phyloP scores from a whole-genome alignment of 371 early-diverging fungal genomes.

The Circinella minor region DNA sequence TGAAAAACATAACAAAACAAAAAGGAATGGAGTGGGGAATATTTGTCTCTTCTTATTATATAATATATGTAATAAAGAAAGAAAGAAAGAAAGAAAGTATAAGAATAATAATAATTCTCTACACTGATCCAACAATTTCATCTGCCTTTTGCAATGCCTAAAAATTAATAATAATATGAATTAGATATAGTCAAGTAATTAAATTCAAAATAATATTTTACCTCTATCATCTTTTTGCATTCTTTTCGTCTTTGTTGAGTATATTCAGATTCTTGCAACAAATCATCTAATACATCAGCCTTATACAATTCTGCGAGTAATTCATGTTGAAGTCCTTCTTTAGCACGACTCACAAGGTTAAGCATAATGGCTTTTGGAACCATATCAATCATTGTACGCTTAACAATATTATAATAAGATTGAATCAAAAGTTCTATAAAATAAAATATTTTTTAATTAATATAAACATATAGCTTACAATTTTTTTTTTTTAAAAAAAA shows the following conservation, averaged over 20 bases:
- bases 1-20: too few species aligned
- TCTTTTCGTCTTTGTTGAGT: conserved; percentile 92
- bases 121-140: conserved; percentile 77
- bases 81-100: too few species aligned
- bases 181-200: not conserved
- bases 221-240: conserved; percentile 98
- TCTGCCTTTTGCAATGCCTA: conserved; percentile 92
- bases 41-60: too few species aligned
- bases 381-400: conserved; percentile 97
- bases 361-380: conserved; percentile 99
- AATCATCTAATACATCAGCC: conserved; percentile 88
- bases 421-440: conserved; percentile 84
- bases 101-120: conserved; percentile 9
- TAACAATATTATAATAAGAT: conserved; percentile 97
- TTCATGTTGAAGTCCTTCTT: conserved; percentile 95
- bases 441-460: not conserved
- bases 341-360: conserved; percentile 91
- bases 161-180: not conserved
- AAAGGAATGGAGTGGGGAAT: too few species aligned
- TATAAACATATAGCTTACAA: too few species aligned
- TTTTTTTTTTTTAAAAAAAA: too few species aligned
- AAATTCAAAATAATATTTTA: conserved; percentile 55
- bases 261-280: conserved; percentile 94
- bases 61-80: too few species aligned
- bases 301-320: conserved; percentile 97